Base-by-base conservation (phyloP, 2,329 filamentous ascomycete genomes). In the Mycosphaerella sp. region DNA sequence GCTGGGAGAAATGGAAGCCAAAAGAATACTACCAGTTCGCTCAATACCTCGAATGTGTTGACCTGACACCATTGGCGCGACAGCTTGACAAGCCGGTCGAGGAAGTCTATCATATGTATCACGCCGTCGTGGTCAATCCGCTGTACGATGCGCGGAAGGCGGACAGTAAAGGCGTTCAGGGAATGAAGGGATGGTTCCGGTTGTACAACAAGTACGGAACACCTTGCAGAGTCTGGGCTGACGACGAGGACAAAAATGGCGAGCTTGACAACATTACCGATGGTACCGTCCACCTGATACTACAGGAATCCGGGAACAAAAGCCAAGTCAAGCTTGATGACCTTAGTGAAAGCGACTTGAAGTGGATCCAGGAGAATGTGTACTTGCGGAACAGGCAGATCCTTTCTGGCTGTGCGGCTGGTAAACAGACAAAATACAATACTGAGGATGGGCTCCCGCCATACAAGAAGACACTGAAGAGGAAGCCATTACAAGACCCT, bases 1-100 rank as follows among this genome's bases (percentile, higher is more conserved):
- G 40, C 51, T 65, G 61, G 60, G n/a, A 54, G 6, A 51, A 58
- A 45, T 66, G 63, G 63, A 50, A 45, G 0, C 12, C 45, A 0
- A 1, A 21, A 7, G 50, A 55, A 3, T 64, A 64, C 45, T 43
- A 42, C 12, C 9, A 36, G 34, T 47, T 66, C 42, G 58, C 55
- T 10, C 39, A 56, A 3, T 40, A 58, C 9, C 47, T 59, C 5
- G 36, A 45, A 21, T 50, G 49, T 9, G 54, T 64, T 50, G 57
- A 64, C 42, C 54, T 57, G 10, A 34, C 43, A 0, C 54, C 56
- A 2, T 51, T 64, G 48, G 59, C 62, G 4, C 54, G 49, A 2
- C 6, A 48, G 14, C 17, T 56, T 8, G 32, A 43, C 23, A 48
- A 60, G 14, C 55, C 61, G 4, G 56, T 64, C 12, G 58, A 64